A percentile compares a stretch with the other conserved stretches of the same genome.
These are phyloP conservation scores for Sporothrix globosa DNA, from an alignment of 2,329 filamentous ascomycete genomes.

Conservation along the genomic window DNA sequence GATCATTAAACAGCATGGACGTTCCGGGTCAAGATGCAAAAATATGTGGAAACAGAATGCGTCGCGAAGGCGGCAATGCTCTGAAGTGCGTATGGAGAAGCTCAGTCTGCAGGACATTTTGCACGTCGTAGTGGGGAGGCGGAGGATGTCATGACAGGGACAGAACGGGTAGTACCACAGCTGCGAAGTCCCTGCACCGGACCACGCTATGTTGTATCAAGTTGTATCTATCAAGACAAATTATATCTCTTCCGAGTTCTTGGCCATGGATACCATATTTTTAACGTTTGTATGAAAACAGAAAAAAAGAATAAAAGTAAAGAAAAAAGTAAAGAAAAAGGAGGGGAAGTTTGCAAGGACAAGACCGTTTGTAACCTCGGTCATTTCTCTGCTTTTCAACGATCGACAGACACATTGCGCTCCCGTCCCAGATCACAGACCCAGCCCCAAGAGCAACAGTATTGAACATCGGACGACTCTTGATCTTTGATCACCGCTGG, in stretches of 20 bases:
- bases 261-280: not conserved
- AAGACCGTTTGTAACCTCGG: too few relatives aligned
- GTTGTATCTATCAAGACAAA: not conserved
- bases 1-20: not conserved
- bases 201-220: not conserved
- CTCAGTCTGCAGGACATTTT: not conserved
- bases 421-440: slow-evolving; percentile 15
- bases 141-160: not conserved
- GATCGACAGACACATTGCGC: slow-evolving; percentile 12
- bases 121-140: not conserved
- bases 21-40: not conserved
- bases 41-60: not conserved
- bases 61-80: too few relatives aligned
- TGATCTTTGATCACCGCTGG: not conserved
- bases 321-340: not conserved
- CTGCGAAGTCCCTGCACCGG: not conserved
- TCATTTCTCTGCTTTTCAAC: too few relatives aligned
- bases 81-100: not conserved
- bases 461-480: not conserved
- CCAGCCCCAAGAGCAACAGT: not conserved
- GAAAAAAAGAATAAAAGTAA: too few relatives aligned
- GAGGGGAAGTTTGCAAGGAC: too few relatives aligned
- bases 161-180: not conserved
- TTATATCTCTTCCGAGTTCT: not conserved
- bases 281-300: not conserved